Base-by-base conservation (phyloP, 306 rosid species). In the Sesbania bispinosa region DNA sequence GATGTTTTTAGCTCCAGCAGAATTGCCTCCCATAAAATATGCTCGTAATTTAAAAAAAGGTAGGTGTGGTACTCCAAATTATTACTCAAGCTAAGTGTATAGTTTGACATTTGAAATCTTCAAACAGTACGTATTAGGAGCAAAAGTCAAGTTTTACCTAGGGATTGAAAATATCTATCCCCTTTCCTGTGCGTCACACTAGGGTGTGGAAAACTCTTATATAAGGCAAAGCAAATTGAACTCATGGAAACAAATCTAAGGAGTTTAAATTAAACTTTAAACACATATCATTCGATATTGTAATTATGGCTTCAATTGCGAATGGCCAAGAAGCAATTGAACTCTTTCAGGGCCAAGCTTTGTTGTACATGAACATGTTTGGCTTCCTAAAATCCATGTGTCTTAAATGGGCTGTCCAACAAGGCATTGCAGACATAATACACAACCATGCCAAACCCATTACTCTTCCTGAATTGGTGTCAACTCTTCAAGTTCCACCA, bases 381-480 rank as follows among this genome's bases (percentile, higher is more conserved):
- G 8, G 35, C 2, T n/a, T 4, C 64, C 2, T 63, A 9, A 11
- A 2, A 5, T 1, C 72, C n/a, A 16, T 64, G 43, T 35, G 39
- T 23, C 74, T 66, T 8, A 66, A 54, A 3, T 77, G 73, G 43
- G 82, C 66, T 1, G 2, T 82, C n/a, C 32, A 82, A 50, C 42
- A 64, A 7, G 58, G 59, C 39, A 75, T 75, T 13, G 55, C 79
- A 13, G 58, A 53, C 66, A 74, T 63, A 52, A 74, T 74, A 11
- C 30, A 52, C 69, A 79, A 3, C 27, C 79, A 64, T 19, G 81
- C 79, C 54, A 59, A 79, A 36, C 83, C 87, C 0, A 67, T 82
- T 8, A 70, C 76, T 30, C 77, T 83, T 1, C 46, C 67, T 3
- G 53, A 80, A 2, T 78, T 86, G 73, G 36, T 75, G 38, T 55